phyloP scores from a whole-genome alignment of 345 rosid genomes.

The Nephelium lappaceum region DNA sequence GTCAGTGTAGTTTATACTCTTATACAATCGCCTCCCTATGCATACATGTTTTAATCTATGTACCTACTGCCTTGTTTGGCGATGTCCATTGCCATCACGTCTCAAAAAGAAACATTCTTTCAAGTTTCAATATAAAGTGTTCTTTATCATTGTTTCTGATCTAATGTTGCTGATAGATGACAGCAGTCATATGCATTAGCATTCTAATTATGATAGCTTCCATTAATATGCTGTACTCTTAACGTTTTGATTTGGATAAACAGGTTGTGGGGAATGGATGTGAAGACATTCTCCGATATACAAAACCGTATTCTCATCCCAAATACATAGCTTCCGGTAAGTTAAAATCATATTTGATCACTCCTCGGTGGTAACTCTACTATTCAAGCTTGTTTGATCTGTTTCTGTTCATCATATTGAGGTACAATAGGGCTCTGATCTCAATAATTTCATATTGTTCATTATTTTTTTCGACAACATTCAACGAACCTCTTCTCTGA shows the following conservation, averaged over 20 bases:
- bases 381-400: neutral
- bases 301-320: conserved; percentile 47
- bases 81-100: neutral
- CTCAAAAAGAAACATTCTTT: neutral
- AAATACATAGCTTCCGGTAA: conserved; percentile 22
- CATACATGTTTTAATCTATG: neutral
- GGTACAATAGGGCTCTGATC: neutral
- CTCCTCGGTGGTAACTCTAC: neutral
- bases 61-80: neutral
- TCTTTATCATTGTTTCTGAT: neutral
- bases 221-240: neutral
- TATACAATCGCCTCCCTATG: neutral
- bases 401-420: neutral
- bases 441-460: neutral
- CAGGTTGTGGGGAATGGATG: conserved; percentile 90
- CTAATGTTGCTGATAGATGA: neutral
- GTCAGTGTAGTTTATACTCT: conserved; percentile 36
- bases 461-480: neutral
- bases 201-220: neutral
- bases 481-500: neutral
- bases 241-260: conserved; percentile 13
- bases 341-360: neutral
- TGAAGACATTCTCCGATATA: conserved; percentile 65
- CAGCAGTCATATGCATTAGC: neutral
- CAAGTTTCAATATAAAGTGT: neutral